phyloP scores from a whole-genome alignment of 192 early-diverging fungal genomes.

The Martensiomyces pterosporus region DNA sequence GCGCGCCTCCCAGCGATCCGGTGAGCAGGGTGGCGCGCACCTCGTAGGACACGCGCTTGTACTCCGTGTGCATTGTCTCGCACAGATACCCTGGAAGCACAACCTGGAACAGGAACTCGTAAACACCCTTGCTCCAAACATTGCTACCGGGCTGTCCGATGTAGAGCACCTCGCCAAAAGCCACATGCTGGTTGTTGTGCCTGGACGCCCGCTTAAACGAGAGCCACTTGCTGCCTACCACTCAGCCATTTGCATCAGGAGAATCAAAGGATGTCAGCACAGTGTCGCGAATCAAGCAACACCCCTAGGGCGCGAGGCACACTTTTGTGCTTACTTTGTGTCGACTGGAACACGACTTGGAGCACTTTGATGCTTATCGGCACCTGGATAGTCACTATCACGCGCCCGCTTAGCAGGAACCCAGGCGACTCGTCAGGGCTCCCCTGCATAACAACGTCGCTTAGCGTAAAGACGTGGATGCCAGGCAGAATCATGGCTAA shows the following conservation, averaged over 20 bases:
- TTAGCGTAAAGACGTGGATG: conserved; percentile 34
- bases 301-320: no score
- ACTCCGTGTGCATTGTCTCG: conserved; percentile 50
- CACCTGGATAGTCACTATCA: conserved; percentile 35
- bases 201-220: conserved; percentile 6
- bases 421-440: conserved; percentile 31
- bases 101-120: conserved; percentile 48
- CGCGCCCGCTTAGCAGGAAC: conserved; percentile 31
- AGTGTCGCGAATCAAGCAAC: no score
- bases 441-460: conserved; percentile 40
- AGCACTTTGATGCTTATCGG: conserved; percentile 19
- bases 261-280: no score
- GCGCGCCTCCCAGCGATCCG: conserved; percentile 9
- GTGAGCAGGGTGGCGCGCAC: conserved; percentile 23
- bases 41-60: conserved; percentile 41
- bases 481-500: conserved; percentile 35
- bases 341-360: conserved; percentile 36
- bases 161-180: conserved; percentile 9
- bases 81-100: conserved; percentile 34
- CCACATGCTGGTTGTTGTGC: neutral
- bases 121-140: conserved; percentile 23
- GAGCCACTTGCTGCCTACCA: conserved; percentile 28
- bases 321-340: conserved; percentile 18
- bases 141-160: neutral
- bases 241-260: no score